Evolutionary conservation across 306 rosid species (phyloP).

Genomic region (Quillaja saponaria): DNA sequence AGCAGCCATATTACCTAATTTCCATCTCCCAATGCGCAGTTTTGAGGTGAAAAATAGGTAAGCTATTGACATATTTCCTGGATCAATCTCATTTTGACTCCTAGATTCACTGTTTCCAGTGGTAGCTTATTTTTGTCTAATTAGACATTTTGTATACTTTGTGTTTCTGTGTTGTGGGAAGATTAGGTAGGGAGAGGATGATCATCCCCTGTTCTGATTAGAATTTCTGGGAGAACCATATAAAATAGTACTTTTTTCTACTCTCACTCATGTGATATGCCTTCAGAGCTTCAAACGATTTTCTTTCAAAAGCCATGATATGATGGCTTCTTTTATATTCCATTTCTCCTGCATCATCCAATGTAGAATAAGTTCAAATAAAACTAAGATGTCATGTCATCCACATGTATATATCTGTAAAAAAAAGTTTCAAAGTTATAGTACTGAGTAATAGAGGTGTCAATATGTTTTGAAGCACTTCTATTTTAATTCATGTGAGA

Average conservation of each 20-base stretch:
- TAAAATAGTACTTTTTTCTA: conserved; percentile 5
- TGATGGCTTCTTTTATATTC: conserved; percentile 10
- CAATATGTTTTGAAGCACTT: conserved; percentile 10
- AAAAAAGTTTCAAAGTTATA: neutral
- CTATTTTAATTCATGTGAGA: too few species aligned
- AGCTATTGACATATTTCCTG: conserved; percentile 20
- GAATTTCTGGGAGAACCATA: conserved; percentile 15
- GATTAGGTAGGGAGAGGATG: conserved; percentile 1
- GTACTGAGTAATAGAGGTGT: conserved; percentile 2
- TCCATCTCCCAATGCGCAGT: conserved; percentile 98
- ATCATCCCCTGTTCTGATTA: conserved; percentile 11
- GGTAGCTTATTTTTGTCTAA: neutral
- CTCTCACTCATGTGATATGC: conserved; percentile 8
- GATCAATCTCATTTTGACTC: conserved; percentile 3
- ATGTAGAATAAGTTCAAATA: conserved; percentile 17
- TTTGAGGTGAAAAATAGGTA: conserved; percentile 80
- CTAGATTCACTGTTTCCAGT: neutral
- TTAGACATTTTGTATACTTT: conserved; percentile 1
- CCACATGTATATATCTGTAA: conserved; percentile 2
- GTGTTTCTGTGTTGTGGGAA: conserved; percentile 7
- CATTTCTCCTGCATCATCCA: neutral
- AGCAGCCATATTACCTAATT: conserved; percentile 59
- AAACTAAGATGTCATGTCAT: neutral
- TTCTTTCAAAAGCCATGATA: neutral
- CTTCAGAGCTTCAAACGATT: neutral